These are phyloP conservation scores for Leccinum uliginosum DNA, from an alignment of 768 basidiomycete species.

Conservation along the genomic window DNA sequence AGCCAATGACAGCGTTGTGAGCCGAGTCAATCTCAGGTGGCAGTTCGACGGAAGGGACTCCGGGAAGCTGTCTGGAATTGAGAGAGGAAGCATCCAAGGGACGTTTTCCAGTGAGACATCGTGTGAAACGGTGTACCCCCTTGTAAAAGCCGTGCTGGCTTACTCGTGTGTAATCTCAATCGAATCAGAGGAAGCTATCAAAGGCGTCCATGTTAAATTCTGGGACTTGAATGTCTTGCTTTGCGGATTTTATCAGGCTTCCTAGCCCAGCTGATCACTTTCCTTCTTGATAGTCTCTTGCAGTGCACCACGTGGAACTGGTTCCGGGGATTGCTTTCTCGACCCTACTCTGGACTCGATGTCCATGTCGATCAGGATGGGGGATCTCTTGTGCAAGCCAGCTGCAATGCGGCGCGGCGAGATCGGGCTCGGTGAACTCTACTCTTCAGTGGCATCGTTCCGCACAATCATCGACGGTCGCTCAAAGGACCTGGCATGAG, in stretches of 20 bases:
- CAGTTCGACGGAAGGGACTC: slow-evolving; percentile 39
- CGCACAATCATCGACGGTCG: slow-evolving; percentile 51
- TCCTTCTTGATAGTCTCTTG: slow-evolving; percentile 41
- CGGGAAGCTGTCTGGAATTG: slow-evolving; percentile 58
- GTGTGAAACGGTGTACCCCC: slow-evolving; percentile 30
- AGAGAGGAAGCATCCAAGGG: slow-evolving; percentile 44
- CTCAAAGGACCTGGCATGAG: slow-evolving; percentile 91
- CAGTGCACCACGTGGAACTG: slow-evolving; percentile 13
- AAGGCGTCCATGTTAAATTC: slow-evolving; percentile 88
- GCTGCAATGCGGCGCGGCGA: slow-evolving; percentile 44
- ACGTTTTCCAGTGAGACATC: slow-evolving; percentile 62
- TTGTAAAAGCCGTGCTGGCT: slow-evolving; percentile 6
- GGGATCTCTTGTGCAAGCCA: slow-evolving; percentile 56
- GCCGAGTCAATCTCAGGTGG: slow-evolving; percentile 23
- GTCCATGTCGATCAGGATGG: slow-evolving; percentile 90
- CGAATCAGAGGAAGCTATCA: slow-evolving; percentile 20
- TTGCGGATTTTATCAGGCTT: slow-evolving; percentile 85
- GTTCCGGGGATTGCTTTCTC: slow-evolving; percentile 47
- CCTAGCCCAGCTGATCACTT: slow-evolving; percentile 69
- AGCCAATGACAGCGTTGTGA: slow-evolving; percentile 10
- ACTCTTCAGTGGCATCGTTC: slow-evolving; percentile 6
- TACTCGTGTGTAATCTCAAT: slow-evolving; percentile 1
- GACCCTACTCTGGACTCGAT: slow-evolving; percentile 59
- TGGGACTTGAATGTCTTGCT: slow-evolving; percentile 78
- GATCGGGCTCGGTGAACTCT: slow-evolving; percentile 40